Evolutionary conservation across 2,329 filamentous ascomycete genomes (phyloP), one percentile per base, ranked within the genome.

Genomic region (Corynespora cassiicola): DNA sequence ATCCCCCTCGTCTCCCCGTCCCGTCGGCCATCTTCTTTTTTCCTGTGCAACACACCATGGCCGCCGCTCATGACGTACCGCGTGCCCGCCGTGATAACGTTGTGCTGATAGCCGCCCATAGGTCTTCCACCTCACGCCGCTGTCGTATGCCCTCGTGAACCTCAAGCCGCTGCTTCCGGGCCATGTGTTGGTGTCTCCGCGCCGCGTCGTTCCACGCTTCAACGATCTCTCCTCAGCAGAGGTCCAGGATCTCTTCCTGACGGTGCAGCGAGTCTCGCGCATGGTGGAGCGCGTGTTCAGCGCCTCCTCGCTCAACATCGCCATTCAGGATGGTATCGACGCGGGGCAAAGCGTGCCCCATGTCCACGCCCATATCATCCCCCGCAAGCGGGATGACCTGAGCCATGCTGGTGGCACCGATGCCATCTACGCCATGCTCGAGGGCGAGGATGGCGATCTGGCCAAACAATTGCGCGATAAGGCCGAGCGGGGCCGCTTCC

Each of bases 281-380:
- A 90, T 95, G 74, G 78, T 96, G 6, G 74, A 80, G 58, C 74
- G 75, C 19, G 68, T 83, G 47, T 78, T 80, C 64, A 63, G 78
- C 21, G 86, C 83, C 5, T 83, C 88, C 7, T 87, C 88, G 43
- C 86, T 97, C 72, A 97, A 96, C 63, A 85, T 99, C 32, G 91
- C 92, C 0, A 80, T 99, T n/a, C 94, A 99, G 68, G 94, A 99
- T 68, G 94, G 94, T 14, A 74, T 77, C 20, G 89, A 90, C 43
- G 90, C 94, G 1, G 94, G 94, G 0, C 94, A 99, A 78, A 96
- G 90, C 40, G 92, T 99, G 28, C 78, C 89, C 7, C 94, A 99
- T 71, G 84, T 96, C 10, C 94, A 99, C 71, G 87, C 90, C 17
- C 94, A 99, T 72, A 81, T 96, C 31, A 92, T 96, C 36, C 91